Evolutionary conservation across 139 green algal genomes (phyloP).

Genomic region (Eudorina sp.): DNA sequence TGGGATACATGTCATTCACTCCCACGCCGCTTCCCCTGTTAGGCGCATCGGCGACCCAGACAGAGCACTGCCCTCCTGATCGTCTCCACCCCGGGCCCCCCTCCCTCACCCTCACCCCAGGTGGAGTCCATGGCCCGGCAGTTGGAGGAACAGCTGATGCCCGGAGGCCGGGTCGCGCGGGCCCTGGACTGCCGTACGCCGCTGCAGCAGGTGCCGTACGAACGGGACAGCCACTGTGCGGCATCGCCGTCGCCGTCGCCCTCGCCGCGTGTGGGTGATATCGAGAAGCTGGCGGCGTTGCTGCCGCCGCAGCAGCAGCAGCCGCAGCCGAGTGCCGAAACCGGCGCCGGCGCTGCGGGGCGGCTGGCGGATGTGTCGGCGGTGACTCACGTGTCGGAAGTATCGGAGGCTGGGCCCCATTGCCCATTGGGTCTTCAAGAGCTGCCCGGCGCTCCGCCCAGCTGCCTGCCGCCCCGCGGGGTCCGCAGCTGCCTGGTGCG

Average conservation of each 20-base stretch:
- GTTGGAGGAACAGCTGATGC: not conserved
- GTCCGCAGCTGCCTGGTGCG: not conserved
- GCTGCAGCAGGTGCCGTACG: slow-evolving; percentile 11
- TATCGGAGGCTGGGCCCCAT: not conserved
- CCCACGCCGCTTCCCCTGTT: too few relatives aligned
- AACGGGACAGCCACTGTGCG: slow-evolving; percentile 5
- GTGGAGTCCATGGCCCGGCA: not conserved
- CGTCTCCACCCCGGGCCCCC: too few relatives aligned
- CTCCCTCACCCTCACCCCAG: not conserved
- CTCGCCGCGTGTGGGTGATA: not conserved
- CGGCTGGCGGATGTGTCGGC: not conserved
- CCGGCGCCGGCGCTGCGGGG: not conserved
- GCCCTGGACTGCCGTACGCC: not conserved
- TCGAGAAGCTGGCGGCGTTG: slow-evolving; percentile 23
- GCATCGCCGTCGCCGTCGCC: too few relatives aligned
- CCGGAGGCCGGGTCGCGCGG: slow-evolving; percentile 1
- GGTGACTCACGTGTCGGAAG: not conserved
- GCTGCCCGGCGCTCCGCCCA: slow-evolving; percentile 1
- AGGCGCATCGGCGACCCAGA: too few relatives aligned
- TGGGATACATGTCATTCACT: too few relatives aligned
- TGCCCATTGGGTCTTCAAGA: too few relatives aligned
- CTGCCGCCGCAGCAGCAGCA: too few relatives aligned
- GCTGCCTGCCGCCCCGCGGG: not conserved
- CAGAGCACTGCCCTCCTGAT: too few relatives aligned
- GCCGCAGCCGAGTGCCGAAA: too few relatives aligned